Evolutionary conservation across 108 stramenopile genomes (phyloP).

Genomic region (Cyclostephanos invisitatus): DNA sequence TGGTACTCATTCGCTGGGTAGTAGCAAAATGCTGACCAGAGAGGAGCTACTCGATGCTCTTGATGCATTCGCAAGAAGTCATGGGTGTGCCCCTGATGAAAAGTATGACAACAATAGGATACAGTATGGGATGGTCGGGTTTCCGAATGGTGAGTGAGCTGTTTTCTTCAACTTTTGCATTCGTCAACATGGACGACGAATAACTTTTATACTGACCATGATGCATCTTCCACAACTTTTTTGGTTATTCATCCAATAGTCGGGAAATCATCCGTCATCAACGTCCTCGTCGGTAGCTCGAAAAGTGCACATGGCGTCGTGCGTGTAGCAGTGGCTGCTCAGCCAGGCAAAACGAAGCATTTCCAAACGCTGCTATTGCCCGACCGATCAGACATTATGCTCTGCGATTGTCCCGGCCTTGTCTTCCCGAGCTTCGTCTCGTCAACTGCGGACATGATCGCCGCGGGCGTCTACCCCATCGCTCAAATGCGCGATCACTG

Average conservation of each 20-base stretch:
- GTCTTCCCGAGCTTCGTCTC: slow-evolving; percentile 99
- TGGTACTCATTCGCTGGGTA: slow-evolving; percentile 36
- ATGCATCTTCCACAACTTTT: slow-evolving; percentile 6
- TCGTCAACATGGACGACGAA: neutral
- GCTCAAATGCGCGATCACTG: slow-evolving; percentile 96
- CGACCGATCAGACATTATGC: slow-evolving; percentile 82
- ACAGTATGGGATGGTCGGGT: slow-evolving; percentile 96
- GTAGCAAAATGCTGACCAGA: slow-evolving; percentile 67
- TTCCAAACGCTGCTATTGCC: slow-evolving; percentile 96
- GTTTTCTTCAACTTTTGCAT: neutral
- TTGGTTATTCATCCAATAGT: slow-evolving; percentile 86
- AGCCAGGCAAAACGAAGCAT: slow-evolving; percentile 99
- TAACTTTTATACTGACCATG: neutral
- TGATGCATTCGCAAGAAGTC: slow-evolving; percentile 63
- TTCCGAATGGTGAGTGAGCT: slow-evolving; percentile 46
- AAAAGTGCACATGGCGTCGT: slow-evolving; percentile 85
- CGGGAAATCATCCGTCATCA: slow-evolving; percentile 97
- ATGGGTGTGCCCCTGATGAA: slow-evolving; percentile 58
- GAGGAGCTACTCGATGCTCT: slow-evolving; percentile 70
- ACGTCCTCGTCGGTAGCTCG: slow-evolving; percentile 92
- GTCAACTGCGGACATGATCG: slow-evolving; percentile 93
- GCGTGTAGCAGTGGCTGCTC: slow-evolving; percentile 95
- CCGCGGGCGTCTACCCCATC: slow-evolving; percentile 96
- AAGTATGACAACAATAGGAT: slow-evolving; percentile 64
- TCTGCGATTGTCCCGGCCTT: slow-evolving; percentile 99